Base-by-base conservation (phyloP, 768 basidiomycete species). In the Trametes maxima region DNA sequence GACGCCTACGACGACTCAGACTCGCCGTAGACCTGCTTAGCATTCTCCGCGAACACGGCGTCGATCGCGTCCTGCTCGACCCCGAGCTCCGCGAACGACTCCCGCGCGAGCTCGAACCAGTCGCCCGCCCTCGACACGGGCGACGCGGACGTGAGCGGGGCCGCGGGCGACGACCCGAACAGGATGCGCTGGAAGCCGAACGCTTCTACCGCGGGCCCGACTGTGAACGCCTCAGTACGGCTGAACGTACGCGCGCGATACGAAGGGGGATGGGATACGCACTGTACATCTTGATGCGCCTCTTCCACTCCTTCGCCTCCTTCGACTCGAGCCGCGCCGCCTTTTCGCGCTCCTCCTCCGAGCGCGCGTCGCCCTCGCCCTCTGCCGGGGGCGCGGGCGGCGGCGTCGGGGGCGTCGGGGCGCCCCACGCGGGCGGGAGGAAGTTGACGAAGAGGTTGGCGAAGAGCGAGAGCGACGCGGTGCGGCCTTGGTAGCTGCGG, bases 201-300 rank as follows among this genome's bases (percentile, higher is more conserved):
- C 2, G 92, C 92, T 71, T 94, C 92, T 63, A 93, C 75, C 39
- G 88, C 87, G 16, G 90, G 92, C 8, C 86, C 88, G 65, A 94
- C 92, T 94, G 60, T 4, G 21, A 22, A 47, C 50, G 13, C 13
- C n/a, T n/a, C n/a, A n/a, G n/a, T n/a, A n/a, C n/a, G n/a, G n/a
- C n/a, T n/a, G 40, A 14, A 2, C 25, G 25, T 16, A 8, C 16
- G 28, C 47, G 47, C 14, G 16, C 25, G 14, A 42, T 21, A 7
- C 13, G 11, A 60, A 1, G 45, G 14, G 22, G 25, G 65, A 39
- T 25, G n/a, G n/a, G n/a, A 22, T 17, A 86, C 91, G 77, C 69
- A 94, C 92, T 77, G 75, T 91, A 94, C 84, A 94, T 89, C 78
- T 89, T 94, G 74, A 93, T 84, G 58, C 89, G 78, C 53, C 86